Evolutionary conservation across 345 rosid species (phyloP), one percentile per base, ranked within the genome.

Genomic region (Durio zibethinus): DNA sequence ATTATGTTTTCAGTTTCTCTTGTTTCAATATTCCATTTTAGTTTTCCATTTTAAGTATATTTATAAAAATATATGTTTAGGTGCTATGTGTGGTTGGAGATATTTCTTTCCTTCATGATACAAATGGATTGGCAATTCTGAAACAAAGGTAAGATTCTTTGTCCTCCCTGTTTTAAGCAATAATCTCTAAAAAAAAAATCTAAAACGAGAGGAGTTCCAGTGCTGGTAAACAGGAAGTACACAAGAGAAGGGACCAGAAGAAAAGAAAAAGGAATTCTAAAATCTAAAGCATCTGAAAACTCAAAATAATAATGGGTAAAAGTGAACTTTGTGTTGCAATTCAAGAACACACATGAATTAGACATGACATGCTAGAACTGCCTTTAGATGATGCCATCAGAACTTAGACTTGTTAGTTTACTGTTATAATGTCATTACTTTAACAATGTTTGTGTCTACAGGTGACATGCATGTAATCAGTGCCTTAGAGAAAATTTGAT

Each of bases 31-130:
- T 61, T 61, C 29, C 69, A 40, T 56, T 27, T 43, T 29, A 21
- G 27, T 42, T 3, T 48, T 61, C 38, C 77, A 36, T 42, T 59
- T 29, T 18, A 52, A 36, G 25, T 76, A 45, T 45, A 45, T 45
- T 60, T 62, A 33, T 29, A 4, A 43, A 45, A 33, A 74, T 29
- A 40, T 21, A 48, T 82, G 72, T 72, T 48, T 66, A 95, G 99
- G 96, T 95, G 53, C 79, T 91, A 31, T 93, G 93, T 79, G 71
- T 95, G 65, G 81, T 93, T 66, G 99, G 99, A 29, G 99, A 95
- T 85, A 77, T 94, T 77, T 94, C 98, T 80, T 92, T 93, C 88
- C 97, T 95, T 80, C 94, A 95, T 86, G 99, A 95, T 83, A 91
- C 99, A 78, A 95, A 95, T 83, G 99, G 96, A 80, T 87, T 95